These are phyloP conservation scores for Macrophomina phaseolina DNA, from an alignment of 2,329 filamentous ascomycete genomes.

Conservation along the genomic window DNA sequence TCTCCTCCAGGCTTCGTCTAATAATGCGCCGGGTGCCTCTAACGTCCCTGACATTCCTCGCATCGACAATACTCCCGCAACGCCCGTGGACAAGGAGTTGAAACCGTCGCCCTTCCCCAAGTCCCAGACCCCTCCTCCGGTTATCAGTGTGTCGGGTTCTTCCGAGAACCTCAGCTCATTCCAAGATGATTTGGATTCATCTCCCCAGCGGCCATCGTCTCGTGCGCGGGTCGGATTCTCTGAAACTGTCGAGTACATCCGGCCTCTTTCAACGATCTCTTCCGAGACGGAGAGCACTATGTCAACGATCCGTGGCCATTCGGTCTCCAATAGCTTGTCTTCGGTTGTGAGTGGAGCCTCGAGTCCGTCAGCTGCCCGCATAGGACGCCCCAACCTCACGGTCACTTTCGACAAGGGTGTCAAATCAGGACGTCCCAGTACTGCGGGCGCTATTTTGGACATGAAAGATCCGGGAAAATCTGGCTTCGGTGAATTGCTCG, in stretches of 20 bases:
- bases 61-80: slow-evolving; percentile 24
- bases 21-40: slow-evolving; percentile 66
- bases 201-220: slow-evolving; percentile 48
- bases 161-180: slow-evolving; percentile 32
- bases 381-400: slow-evolving; percentile 45
- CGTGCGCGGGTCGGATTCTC: slow-evolving; percentile 80
- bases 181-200: slow-evolving; percentile 40
- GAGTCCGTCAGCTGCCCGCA: slow-evolving; percentile 52
- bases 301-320: slow-evolving; percentile 72
- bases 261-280: slow-evolving; percentile 82
- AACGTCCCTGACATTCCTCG: slow-evolving; percentile 30
- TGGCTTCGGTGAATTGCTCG: slow-evolving; percentile 36
- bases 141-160: slow-evolving; percentile 41
- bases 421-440: slow-evolving; percentile 62
- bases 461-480: slow-evolving; percentile 34
- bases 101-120: slow-evolving; percentile 20
- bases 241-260: slow-evolving; percentile 81
- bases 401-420: slow-evolving; percentile 49
- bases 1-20: slow-evolving; percentile 63
- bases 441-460: slow-evolving; percentile 73
- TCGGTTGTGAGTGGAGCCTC: slow-evolving; percentile 71
- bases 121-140: slow-evolving; percentile 33
- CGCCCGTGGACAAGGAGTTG: slow-evolving; percentile 15
- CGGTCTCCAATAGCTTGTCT: slow-evolving; percentile 78
- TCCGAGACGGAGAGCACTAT: slow-evolving; percentile 81